Conservation (phyloP, 1,139 yeast species). For the Blastobotrys capitulatus region DNA sequence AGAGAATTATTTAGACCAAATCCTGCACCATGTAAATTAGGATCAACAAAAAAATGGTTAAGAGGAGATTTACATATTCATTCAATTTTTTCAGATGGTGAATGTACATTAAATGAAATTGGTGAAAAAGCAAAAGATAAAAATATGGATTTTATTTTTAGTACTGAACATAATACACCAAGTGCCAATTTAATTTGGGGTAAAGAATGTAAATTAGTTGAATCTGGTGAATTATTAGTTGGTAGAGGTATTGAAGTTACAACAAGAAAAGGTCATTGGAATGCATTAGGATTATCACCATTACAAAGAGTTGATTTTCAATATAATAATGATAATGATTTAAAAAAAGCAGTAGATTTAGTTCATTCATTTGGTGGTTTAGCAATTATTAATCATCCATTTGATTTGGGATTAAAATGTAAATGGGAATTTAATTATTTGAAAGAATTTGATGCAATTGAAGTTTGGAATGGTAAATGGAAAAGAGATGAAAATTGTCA, state of each 20-base stretch:
- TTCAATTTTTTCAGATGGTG: slow-evolving; percentile 16
- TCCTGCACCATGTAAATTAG: slow-evolving; percentile 10
- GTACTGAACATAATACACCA: slow-evolving; percentile 18
- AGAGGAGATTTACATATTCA: slow-evolving; percentile 19
- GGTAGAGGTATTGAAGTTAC: slow-evolving; percentile 19
- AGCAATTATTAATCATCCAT: slow-evolving; percentile 17
- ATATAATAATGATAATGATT: slow-evolving; percentile 7
- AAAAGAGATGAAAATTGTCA: slow-evolving; percentile 12
- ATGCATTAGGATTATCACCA: slow-evolving; percentile 15
- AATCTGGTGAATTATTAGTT: slow-evolving; percentile 10
- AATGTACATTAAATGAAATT: slow-evolving; percentile 11
- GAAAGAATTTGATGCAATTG: slow-evolving; percentile 15
- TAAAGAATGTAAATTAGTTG: slow-evolving; percentile 3
- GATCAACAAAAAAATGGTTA: slow-evolving; percentile 10
- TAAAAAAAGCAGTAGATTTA: slow-evolving; percentile 6
- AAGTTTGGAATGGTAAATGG: slow-evolving; percentile 20
- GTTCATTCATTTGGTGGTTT: slow-evolving; percentile 15
- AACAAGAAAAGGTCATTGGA: slow-evolving; percentile 18
- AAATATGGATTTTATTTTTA: slow-evolving; percentile 15
- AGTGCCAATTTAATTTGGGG: slow-evolving; percentile 17
- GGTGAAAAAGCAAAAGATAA: slow-evolving; percentile 5
- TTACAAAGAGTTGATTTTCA: slow-evolving; percentile 16
- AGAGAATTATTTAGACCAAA: slow-evolving; percentile 8
- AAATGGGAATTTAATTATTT: slow-evolving; percentile 14
- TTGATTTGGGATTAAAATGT: slow-evolving; percentile 12